Evolutionary conservation across 768 basidiomycete genomes (phyloP), one percentile per base, ranked within the genome.

Genomic region (Hygrocybe coccinea): DNA sequence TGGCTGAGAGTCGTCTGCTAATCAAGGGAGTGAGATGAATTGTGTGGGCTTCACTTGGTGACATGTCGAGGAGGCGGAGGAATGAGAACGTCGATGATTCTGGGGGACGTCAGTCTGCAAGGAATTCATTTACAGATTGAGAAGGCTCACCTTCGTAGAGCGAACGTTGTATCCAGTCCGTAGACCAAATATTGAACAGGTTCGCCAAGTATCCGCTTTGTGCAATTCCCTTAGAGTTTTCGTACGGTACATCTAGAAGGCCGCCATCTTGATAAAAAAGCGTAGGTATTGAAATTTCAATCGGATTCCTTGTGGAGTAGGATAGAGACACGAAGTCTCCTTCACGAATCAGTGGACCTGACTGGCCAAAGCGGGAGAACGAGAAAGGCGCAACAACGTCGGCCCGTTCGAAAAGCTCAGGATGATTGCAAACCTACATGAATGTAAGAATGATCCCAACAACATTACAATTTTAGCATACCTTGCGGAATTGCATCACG

Each of bases 401-500:
- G 24, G 95, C 95, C 14, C 97, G 84, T 68, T 98, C 94, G 68
- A 99, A 99, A 25, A 99, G 79, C 67, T 98, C 95, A 0, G 97
- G 97, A 62, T 99, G 97, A 64, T 97, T 98, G 79, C 95, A 98
- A 59, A 95, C 92, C 89, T 91, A 49, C 41, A 33, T 57, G 34
- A 50, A 45, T 19, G 19, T 21, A 48, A 25, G 41, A 19, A 44
- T 22, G 47, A 35, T 36, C 50, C 45, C 57, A 29, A 29, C n/a
- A 24, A 33, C 2, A 33, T 19, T 47, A 36, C 14, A 41, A 2
- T 11, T 44, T 2, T 2, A 21, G 55, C 71, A 24, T 53, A 90
- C 92, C 79, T 99, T 99, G 62, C 97, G 86, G 79, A 98, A 98
- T 69, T 99, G 97, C 97, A 99, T 99, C 59, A 99, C 97, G 57